Conservation (phyloP, 345 rosid genomes). For the Citrus medica region DNA sequence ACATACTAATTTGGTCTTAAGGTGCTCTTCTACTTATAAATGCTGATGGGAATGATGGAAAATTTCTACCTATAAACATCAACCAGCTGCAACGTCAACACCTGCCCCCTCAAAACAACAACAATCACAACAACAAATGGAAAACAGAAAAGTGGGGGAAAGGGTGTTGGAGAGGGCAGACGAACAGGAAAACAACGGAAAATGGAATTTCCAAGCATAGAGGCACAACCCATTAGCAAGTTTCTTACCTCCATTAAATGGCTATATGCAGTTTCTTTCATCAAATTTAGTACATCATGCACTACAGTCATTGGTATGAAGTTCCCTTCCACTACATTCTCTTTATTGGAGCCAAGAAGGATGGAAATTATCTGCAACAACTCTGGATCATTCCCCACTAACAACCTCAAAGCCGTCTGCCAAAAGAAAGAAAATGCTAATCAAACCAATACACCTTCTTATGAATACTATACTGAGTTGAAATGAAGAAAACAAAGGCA, state of each 20-base stretch:
- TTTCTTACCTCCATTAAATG: conserved; percentile 81
- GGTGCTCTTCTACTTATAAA: background rate
- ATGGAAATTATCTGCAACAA: conserved; percentile 59
- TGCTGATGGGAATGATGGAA: background rate
- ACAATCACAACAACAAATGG: background rate
- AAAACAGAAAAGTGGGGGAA: background rate
- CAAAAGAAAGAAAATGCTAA: conserved; percentile 20
- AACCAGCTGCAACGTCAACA: background rate
- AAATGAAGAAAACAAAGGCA: background rate
- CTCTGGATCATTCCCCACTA: conserved; percentile 60
- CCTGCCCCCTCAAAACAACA: background rate
- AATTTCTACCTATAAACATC: background rate
- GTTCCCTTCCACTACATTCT: conserved; percentile 36
- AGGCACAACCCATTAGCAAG: background rate
- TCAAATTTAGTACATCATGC: conserved; percentile 37
- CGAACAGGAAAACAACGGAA: background rate
- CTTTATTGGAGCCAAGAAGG: conserved; percentile 56
- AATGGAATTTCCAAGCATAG: background rate
- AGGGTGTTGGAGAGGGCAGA: no score
- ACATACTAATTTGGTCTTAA: background rate
- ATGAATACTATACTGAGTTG: background rate
- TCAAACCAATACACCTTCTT: background rate
- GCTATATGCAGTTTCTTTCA: conserved; percentile 85
- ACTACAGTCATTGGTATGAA: conserved; percentile 35
- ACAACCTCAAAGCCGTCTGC: conserved; percentile 75